Conservation (phyloP, 441 rosid species). For the Adansonia rubrostipa region DNA sequence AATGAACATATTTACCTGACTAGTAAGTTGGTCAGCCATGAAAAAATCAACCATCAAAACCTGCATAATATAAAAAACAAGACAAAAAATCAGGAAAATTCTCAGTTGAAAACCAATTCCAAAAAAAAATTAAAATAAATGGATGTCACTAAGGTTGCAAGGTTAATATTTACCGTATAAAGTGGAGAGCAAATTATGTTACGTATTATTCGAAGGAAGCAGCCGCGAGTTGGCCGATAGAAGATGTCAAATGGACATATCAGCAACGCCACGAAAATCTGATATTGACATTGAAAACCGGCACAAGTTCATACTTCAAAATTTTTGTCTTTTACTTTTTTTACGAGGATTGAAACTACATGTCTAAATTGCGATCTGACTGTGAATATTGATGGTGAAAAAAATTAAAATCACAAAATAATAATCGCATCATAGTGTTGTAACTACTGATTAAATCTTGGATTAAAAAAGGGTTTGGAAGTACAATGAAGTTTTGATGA, state of each 20-base stretch:
- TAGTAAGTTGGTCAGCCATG: conserved; percentile 98
- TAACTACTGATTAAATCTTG: no score
- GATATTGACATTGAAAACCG: conserved; percentile 27
- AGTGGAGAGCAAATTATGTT: conserved; percentile 91
- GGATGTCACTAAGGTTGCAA: background rate
- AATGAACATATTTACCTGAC: conserved; percentile 66
- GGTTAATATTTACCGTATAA: conserved; percentile 54
- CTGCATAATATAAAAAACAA: conserved; percentile 36
- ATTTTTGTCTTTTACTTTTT: no score
- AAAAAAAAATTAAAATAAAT: background rate
- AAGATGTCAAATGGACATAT: conserved; percentile 79
- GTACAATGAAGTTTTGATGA: background rate
- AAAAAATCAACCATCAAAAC: conserved; percentile 95
- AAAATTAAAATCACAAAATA: no score
- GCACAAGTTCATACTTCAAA: background rate
- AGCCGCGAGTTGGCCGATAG: conserved; percentile 82
- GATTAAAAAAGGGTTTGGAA: no score
- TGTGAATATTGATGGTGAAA: no score
- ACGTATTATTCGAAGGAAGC: conserved; percentile 72
- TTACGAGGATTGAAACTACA: no score
- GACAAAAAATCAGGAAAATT: background rate
- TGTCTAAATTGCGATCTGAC: no score
- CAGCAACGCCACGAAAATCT: conserved; percentile 70
- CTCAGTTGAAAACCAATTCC: conserved; percentile 8
- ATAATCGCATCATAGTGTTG: no score